A percentile compares a stretch with the other conserved stretches of the same genome.
These are phyloP conservation scores for Vigna unguiculata DNA, from an alignment of 306 rosid genomes.

Conservation along the genomic window DNA sequence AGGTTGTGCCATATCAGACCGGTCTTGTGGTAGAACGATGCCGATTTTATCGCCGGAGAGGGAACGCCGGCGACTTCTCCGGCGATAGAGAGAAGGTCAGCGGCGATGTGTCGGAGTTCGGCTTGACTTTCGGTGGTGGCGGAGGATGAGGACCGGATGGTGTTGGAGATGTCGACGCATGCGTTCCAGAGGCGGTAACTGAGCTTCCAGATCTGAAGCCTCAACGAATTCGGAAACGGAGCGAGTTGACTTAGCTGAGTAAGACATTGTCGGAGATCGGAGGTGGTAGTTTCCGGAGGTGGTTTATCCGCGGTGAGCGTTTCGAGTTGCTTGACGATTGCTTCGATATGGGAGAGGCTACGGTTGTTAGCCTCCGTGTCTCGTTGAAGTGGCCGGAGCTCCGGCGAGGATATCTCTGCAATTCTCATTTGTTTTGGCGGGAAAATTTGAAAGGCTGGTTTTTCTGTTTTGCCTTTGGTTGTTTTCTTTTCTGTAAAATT, in stretches of 20 bases:
- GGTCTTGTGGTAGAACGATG: slow-evolving; percentile 80
- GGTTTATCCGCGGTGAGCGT: slow-evolving; percentile 44
- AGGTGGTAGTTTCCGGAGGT: slow-evolving; percentile 46
- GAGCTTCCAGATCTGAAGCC: slow-evolving; percentile 85
- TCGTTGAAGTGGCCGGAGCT: slow-evolving; percentile 43
- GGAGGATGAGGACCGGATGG: slow-evolving; percentile 58
- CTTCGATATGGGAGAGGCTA: slow-evolving; percentile 63
- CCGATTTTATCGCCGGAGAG: slow-evolving; percentile 66
- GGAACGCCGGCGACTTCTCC: slow-evolving; percentile 69
- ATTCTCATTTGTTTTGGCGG: slow-evolving; percentile 88
- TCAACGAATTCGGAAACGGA: slow-evolving; percentile 66
- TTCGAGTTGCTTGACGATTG: slow-evolving; percentile 67
- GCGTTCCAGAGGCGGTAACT: slow-evolving; percentile 95
- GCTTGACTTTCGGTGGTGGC: slow-evolving; percentile 55
- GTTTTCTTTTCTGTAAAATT: not conserved
- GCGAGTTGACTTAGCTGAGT: slow-evolving; percentile 57
- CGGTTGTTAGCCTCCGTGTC: slow-evolving; percentile 50
- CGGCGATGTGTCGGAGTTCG: slow-evolving; percentile 78
- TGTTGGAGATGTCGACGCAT: slow-evolving; percentile 89
- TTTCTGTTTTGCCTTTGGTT: not conserved
- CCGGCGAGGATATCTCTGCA: slow-evolving; percentile 73
- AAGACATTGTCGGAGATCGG: slow-evolving; percentile 61
- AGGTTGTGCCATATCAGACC: slow-evolving; percentile 80
- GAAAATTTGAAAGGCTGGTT: slow-evolving; percentile 38
- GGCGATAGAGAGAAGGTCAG: slow-evolving; percentile 69